These are phyloP conservation scores for Austroboletus niveus DNA, from an alignment of 1,284 basidiomycete species.

Conservation along the genomic window DNA sequence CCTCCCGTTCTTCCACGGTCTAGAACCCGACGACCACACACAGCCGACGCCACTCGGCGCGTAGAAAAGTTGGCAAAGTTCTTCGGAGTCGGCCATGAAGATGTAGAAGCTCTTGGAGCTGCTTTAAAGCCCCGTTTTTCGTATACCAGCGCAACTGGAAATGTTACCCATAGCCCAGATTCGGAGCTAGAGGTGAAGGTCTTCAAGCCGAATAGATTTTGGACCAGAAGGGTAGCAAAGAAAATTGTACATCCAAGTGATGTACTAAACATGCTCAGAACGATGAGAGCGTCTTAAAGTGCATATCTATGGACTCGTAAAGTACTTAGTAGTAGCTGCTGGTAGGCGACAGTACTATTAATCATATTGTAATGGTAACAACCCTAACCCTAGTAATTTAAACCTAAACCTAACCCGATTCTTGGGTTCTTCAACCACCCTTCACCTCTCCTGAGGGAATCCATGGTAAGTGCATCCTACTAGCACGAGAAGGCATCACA, in stretches of 20 bases:
- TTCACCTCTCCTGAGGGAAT: not conserved
- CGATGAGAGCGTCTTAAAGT: slow-evolving; percentile 39
- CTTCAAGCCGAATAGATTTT: slow-evolving; percentile 34
- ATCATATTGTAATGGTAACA: slow-evolving; percentile 2
- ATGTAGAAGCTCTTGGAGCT: slow-evolving; percentile 29
- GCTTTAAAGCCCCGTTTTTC: not conserved
- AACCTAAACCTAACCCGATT: slow-evolving; percentile 34
- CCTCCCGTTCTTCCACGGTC: not conserved
- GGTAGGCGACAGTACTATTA: slow-evolving; percentile 3
- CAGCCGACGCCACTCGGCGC: slow-evolving; percentile 4
- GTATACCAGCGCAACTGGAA: slow-evolving; percentile 5
- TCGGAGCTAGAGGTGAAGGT: slow-evolving; percentile 33
- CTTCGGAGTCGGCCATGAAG: slow-evolving; percentile 55
- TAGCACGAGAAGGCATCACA: not conserved
- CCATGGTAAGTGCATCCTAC: slow-evolving; percentile 25
- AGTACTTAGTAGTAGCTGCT: too few relatives aligned
- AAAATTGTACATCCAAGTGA: slow-evolving; percentile 39
- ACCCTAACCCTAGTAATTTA: slow-evolving; percentile 24
- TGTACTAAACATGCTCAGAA: slow-evolving; percentile 49
- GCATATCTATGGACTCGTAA: not conserved
- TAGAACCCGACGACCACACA: slow-evolving; percentile 2
- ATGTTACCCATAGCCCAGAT: slow-evolving; percentile 5
- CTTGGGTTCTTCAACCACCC: slow-evolving; percentile 25
- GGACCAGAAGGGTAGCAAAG: slow-evolving; percentile 31
- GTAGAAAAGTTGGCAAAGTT: slow-evolving; percentile 53